Evolutionary conservation across 2,329 filamentous ascomycete genomes (phyloP).

Genomic region (Aspergillus floridensis): DNA sequence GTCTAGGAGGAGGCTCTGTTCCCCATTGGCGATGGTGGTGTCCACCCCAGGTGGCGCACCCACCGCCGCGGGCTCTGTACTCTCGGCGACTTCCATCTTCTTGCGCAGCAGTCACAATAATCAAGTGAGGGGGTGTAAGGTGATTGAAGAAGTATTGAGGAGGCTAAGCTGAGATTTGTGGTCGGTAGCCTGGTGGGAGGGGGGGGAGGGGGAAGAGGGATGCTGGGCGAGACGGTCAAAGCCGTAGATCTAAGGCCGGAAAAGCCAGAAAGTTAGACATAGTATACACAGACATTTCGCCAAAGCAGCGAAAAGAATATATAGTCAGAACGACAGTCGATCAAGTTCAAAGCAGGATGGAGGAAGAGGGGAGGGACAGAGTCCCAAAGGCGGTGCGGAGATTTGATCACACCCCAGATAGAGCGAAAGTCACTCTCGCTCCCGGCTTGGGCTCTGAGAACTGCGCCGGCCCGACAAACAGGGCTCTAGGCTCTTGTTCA

Average conservation of each 20-base stretch:
- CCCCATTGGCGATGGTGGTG: constrained; percentile 36
- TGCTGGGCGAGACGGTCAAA: constrained; percentile 12
- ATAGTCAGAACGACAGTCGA: constrained; percentile 3
- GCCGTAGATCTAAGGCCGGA: constrained; percentile 13
- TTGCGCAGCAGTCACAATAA: constrained; percentile 1
- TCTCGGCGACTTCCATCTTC: constrained; percentile 43
- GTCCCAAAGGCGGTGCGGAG: constrained; percentile 41
- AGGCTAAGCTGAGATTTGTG: constrained; percentile 14
- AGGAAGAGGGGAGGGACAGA: constrained; percentile 21
- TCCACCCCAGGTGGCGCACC: constrained; percentile 35
- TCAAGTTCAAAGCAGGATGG: constrained; percentile 7
- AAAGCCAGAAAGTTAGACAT: constrained; percentile 23
- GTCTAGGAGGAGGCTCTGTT: constrained; percentile 34
- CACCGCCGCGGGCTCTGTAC: constrained; percentile 34
- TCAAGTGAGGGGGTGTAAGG: not conserved
- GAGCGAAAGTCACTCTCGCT: constrained; percentile 23
- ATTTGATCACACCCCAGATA: constrained; percentile 38
- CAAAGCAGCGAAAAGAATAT: not conserved
- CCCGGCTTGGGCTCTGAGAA: constrained; percentile 18
- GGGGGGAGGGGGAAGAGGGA: constrained; percentile 9
- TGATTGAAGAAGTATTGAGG: constrained; percentile 2
- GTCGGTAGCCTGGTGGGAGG: constrained; percentile 20
- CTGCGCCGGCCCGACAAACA: constrained; percentile 22
- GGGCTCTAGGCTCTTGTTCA: constrained; percentile 4
- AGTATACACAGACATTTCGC: not conserved